phyloP scores from a whole-genome alignment of 257 asterid genomes.

The Paulownia fortunei region DNA sequence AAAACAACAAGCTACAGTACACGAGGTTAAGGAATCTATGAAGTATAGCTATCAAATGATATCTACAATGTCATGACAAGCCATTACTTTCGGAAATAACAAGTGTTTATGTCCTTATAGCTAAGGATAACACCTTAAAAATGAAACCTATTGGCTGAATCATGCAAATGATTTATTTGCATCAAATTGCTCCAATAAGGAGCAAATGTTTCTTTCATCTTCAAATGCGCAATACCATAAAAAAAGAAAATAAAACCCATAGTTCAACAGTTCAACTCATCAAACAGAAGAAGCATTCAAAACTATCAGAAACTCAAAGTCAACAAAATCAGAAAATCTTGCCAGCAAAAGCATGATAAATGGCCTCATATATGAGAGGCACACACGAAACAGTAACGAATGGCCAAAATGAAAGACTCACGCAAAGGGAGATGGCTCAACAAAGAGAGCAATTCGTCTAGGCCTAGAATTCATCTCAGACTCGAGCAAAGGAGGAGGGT shows the following conservation, averaged over 20 bases:
- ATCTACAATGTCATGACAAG: neutral
- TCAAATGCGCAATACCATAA: neutral
- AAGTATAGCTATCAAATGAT: slow-evolving; percentile 1
- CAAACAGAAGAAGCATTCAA: neutral
- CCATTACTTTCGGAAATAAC: neutral
- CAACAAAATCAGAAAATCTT: slow-evolving; percentile 6
- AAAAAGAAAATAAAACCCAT: neutral
- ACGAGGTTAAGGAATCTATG: no score
- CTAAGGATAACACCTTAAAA: neutral
- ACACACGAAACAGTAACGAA: neutral
- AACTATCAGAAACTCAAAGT: slow-evolving; percentile 1
- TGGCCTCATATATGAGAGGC: no score
- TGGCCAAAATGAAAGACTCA: slow-evolving; percentile 48
- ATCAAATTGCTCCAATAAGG: slow-evolving; percentile 21
- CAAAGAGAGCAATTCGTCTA: slow-evolving; percentile 92
- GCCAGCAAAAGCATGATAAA: slow-evolving; percentile 12
- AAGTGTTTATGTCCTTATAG: slow-evolving; percentile 3
- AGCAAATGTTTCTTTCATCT: neutral
- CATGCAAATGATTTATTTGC: slow-evolving; percentile 1
- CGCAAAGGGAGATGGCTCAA: slow-evolving; percentile 99
- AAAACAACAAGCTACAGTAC: no score
- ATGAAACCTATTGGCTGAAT: neutral
- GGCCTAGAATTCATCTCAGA: slow-evolving; percentile 68
- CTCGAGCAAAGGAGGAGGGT: slow-evolving; percentile 64
- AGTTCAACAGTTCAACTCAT: neutral